Evolutionary conservation across 331 rosid species (phyloP), one percentile per base, ranked within the genome.

Genomic region (Saraca asoca): DNA sequence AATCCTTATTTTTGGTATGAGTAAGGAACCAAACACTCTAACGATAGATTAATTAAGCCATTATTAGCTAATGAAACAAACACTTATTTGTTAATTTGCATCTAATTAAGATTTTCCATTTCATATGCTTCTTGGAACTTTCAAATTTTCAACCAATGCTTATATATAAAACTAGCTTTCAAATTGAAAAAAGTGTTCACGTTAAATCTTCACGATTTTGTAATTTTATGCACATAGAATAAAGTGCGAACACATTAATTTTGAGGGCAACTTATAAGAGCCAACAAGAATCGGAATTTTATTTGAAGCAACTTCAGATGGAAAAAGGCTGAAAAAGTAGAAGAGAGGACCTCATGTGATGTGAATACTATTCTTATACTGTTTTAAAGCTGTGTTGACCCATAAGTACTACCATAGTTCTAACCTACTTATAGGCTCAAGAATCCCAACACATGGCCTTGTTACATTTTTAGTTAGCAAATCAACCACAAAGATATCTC

Each of bases 401-500:
- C 49, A 70, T 51, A 39, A 61, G 73, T 72, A 64, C 51, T 75
- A 63, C 49, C 45, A 68, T 62, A 78, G 86, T 78, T 72, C 50
- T 64, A 73, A 76, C 85, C 83, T 76, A 80, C 62, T 41, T 51
- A 56, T 85, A 85, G 90, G 52, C 77, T 20, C 35, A 76, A 96
- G 89, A 91, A 24, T 24, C 87, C 95, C 54, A 66, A 75, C 95
- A 89, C 96, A 91, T 89, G 96, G 72, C 39, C 9, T 78, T 82
- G 89, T 81, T 73, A 75, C 73, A 67, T 76, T 79, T 79, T 75
- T 69, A 33, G 70, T 72, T 67, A 37, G 73, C 79, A 88, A 66
- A 80, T 82, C 87, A 78, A 86, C 80, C 79, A 78, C 74, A 71
- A 24, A 79, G 66, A 81, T 79, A 79, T 81, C 71, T 81, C 78